phyloP scores from a whole-genome alignment of 108 stramenopile species.

The Skeletonema costatum region DNA sequence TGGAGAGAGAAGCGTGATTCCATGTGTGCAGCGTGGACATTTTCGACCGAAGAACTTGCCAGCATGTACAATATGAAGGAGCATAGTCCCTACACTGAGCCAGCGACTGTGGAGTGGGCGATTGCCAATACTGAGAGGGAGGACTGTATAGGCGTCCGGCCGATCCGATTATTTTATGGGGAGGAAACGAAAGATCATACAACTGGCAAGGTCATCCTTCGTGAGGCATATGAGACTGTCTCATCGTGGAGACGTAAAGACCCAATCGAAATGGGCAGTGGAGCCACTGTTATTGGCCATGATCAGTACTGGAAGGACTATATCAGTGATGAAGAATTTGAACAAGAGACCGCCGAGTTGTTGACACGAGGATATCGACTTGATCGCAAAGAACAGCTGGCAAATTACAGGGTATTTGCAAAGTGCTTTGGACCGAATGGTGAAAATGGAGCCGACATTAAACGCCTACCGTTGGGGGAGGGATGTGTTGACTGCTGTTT shows the following conservation, averaged over 20 bases:
- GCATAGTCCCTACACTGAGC: conserved; percentile 45
- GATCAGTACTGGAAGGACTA: conserved; percentile 45
- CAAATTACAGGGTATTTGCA: conserved; percentile 38
- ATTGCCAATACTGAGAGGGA: conserved; percentile 33
- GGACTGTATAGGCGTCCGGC: conserved; percentile 42
- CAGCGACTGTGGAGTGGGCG: conserved; percentile 43
- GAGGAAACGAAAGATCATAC: conserved; percentile 21
- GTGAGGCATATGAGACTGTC: conserved; percentile 64
- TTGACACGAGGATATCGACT: conserved; percentile 28
- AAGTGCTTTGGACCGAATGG: conserved; percentile 40
- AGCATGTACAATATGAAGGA: conserved; percentile 39
- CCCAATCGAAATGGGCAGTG: conserved; percentile 62
- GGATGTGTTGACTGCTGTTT: conserved; percentile 57
- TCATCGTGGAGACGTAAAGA: conserved; percentile 65
- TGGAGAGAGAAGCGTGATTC: conserved; percentile 60
- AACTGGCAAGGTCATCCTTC: conserved; percentile 57
- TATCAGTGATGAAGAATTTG: conserved; percentile 35
- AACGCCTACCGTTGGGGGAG: conserved; percentile 28
- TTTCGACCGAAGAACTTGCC: conserved; percentile 51
- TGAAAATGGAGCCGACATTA: conserved; percentile 19
- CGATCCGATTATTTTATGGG: conserved; percentile 32
- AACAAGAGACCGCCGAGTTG: conserved; percentile 7
- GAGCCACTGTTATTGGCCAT: conserved; percentile 56
- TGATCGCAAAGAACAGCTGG: conserved; percentile 37
- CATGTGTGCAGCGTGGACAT: conserved; percentile 64